phyloP scores from a whole-genome alignment of 2,329 filamentous ascomycete genomes.

The Ophiostoma sp. region DNA sequence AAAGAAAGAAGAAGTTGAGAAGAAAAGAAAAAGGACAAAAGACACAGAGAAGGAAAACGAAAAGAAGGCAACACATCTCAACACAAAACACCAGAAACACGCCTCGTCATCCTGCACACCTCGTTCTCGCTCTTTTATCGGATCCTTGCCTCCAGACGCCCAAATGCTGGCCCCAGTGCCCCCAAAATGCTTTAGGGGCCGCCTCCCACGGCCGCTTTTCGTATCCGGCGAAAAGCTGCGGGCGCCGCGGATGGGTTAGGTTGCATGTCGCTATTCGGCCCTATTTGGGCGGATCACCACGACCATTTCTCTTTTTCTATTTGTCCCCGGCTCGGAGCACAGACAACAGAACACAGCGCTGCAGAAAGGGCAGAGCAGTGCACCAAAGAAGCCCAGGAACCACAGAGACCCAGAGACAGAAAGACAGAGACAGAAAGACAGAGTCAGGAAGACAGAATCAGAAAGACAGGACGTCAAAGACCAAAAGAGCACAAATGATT shows the following conservation, averaged over 20 bases:
- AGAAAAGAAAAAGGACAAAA: background rate
- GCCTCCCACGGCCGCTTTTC: conserved; percentile 14
- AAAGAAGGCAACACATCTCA: background rate
- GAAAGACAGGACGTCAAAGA: background rate
- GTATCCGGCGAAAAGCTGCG: conserved; percentile 21
- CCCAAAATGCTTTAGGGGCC: background rate
- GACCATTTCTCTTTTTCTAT: conserved; percentile 24
- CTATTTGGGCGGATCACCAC: conserved; percentile 30
- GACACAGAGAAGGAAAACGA: background rate
- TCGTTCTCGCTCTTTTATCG: conserved; percentile 14
- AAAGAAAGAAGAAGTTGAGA: background rate
- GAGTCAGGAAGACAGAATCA: too few species aligned
- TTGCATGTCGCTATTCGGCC: conserved; percentile 33
- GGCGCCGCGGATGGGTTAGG: conserved; percentile 25
- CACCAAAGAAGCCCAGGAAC: background rate
- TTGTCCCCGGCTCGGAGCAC: conserved; percentile 17
- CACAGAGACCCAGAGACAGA: background rate
- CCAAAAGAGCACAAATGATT: background rate
- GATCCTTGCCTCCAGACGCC: conserved; percentile 3
- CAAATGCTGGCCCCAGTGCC: too few species aligned
- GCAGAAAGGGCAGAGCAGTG: conserved; percentile 8
- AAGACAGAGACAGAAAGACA: too few species aligned
- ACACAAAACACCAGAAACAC: background rate
- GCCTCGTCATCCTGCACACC: conserved; percentile 13
- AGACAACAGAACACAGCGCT: conserved; percentile 13